Percentiles rank a stretch among this genome's conserved stretches.
Conservation (phyloP, 2,329 filamentous ascomycete genomes). For the Geosmithia putterillii region DNA sequence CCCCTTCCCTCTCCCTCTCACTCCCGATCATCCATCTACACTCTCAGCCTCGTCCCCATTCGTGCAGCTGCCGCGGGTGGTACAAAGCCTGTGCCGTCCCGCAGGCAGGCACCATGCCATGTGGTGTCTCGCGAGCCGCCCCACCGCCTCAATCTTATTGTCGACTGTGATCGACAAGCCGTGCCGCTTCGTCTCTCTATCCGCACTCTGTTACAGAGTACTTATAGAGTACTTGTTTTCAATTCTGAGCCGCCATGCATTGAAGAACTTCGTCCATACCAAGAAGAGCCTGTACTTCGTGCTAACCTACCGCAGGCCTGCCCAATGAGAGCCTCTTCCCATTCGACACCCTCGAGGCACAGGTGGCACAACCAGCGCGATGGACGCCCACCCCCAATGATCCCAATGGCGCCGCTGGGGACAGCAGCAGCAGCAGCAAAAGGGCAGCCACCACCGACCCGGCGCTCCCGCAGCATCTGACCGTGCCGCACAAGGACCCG, state of each 20-base stretch:
- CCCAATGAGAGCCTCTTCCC: slow-evolving; percentile 77
- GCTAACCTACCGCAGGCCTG: slow-evolving; percentile 43
- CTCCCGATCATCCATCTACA: background rate
- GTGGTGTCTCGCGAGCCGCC: background rate
- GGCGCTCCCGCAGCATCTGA: slow-evolving; percentile 38
- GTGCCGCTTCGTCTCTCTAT: too few relatives aligned
- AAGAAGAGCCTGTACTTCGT: too few relatives aligned
- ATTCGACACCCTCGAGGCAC: slow-evolving; percentile 80
- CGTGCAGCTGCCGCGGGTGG: too few relatives aligned
- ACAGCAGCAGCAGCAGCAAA: slow-evolving; percentile 3
- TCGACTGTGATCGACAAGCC: background rate
- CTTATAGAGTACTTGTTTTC: too few relatives aligned
- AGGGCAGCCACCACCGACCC: slow-evolving; percentile 8
- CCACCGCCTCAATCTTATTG: too few relatives aligned
- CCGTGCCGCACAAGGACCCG: slow-evolving; percentile 56
- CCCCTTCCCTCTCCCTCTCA: background rate
- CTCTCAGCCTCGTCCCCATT: too few relatives aligned
- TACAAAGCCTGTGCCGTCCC: too few relatives aligned
- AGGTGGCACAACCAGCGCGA: slow-evolving; percentile 60
- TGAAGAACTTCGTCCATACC: too few relatives aligned
- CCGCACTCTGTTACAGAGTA: too few relatives aligned
- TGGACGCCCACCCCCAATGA: slow-evolving; percentile 60
- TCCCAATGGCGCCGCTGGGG: slow-evolving; percentile 19
- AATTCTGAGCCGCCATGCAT: too few relatives aligned
- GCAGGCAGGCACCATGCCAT: background rate